Evolutionary conservation across 73 alveolate species (phyloP), one percentile per base, ranked within the genome.

Genomic region (Paramecium primaurelia): DNA sequence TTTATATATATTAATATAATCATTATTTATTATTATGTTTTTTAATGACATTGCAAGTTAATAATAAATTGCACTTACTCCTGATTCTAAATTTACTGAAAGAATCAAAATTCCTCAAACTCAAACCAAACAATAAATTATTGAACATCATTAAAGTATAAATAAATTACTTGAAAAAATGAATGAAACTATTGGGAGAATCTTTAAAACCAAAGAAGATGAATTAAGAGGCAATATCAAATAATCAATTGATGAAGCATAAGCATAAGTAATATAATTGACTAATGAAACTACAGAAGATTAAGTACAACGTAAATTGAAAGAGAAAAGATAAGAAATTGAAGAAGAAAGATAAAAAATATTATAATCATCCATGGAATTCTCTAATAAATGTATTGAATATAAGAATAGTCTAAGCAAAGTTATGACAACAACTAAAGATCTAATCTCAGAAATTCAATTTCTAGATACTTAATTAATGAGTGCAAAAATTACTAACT

Each of bases 311-410:
- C 34, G 75, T 8, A 80, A 80, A 26, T 64, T 80, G 8, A 45
- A 80, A 45, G 44, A 32, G n/a, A 80, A 80, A 49, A 40, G 91
- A 40, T 22, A 80, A 42, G 91, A 80, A 49, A 80, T 80, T 8
- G 91, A 80, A 25, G 71, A 80, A 25, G 47, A 80, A 47, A 80
- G 91, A 80, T 26, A 40, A 80, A 28, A 45, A 26, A 80, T 80
- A 40, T 47, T 80, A 45, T 80, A 80, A 80, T 80, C 91, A n/a
- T 80, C 91, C 12, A 80, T 80, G 91, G 91, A 80, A 64, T 80
- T 80, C 37, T 45, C 77, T 11, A 80, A 80, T 47, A 80, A 80
- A 47, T 80, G 91, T 36, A 80, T 45, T 44, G 91, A 80, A 45
- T 80, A 80, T 18, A 80, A 80, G 16, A 80, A 49, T 14, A 80